These are phyloP conservation scores for Pestalotiopsis fici DNA, from an alignment of 2,329 filamentous ascomycete species.

Conservation along the genomic window DNA sequence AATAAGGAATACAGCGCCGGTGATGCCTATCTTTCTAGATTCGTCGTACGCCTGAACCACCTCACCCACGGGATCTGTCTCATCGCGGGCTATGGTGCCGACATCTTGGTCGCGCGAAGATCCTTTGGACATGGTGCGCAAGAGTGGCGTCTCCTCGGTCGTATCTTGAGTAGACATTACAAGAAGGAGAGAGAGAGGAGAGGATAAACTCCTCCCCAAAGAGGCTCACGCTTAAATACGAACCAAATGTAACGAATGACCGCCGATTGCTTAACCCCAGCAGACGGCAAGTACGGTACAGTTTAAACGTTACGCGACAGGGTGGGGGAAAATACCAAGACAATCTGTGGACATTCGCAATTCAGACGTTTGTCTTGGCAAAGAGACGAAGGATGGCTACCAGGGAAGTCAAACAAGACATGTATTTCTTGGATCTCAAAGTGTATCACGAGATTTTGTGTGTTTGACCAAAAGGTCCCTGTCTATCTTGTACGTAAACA, in stretches of 20 bases:
- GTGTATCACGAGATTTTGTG: not conserved
- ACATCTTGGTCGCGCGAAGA: not conserved
- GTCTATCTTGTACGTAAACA: not conserved
- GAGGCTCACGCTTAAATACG: not conserved
- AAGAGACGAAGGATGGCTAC: not conserved
- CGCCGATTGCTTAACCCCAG: not conserved
- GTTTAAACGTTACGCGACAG: not conserved
- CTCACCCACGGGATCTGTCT: slow-evolving; percentile 18
- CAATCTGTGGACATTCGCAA: not conserved
- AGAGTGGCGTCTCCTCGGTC: not conserved
- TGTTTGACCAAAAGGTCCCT: not conserved
- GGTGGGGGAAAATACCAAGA: not conserved
- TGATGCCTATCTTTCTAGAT: slow-evolving; percentile 50
- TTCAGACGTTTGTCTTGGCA: not conserved
- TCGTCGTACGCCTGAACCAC: slow-evolving; percentile 27
- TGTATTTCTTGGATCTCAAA: not conserved
- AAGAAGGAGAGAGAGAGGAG: not conserved
- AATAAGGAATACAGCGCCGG: slow-evolving; percentile 54
- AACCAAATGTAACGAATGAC: not conserved
- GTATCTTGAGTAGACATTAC: not conserved
- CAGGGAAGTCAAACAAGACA: not conserved
- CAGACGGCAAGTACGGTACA: not conserved
- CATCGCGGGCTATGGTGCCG: not conserved
- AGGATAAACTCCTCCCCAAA: not conserved
- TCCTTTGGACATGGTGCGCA: slow-evolving; percentile 7